Base-by-base conservation (phyloP, 768 basidiomycete species). In the Kwoniella sp. region DNA sequence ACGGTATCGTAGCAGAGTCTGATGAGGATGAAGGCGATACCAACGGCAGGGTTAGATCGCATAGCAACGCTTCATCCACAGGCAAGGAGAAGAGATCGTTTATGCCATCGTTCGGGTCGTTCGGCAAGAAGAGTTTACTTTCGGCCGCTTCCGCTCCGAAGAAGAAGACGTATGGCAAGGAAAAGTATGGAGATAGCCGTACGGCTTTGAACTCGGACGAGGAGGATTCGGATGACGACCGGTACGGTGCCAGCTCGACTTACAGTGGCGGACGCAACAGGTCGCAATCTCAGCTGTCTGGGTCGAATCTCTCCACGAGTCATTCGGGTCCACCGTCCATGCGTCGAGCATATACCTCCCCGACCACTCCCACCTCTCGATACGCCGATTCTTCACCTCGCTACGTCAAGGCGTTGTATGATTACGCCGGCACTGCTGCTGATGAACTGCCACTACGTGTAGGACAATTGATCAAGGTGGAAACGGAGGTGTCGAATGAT, bases 401-500 rank as follows among this genome's bases (percentile, higher is more conserved):
- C 5, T 58, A 57, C 47, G 85, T 86, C 44, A 80, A 82, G 38
- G 89, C 88, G 0, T 63, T 86, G 59, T 83, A 85, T 66, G 85
- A 87, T 70, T 92, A 89, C 71, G 73, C 76, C 0, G 87, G 83
- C 2, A 51, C 52, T 7, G 83, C 83, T 2, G 76, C 81, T 1
- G 89, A 91, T 60, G 90, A 93, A 71, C 77, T 95, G 31, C 80
- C 80, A 36, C 85, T 93, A 76, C 79, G 76, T 51, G 76, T 79
- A 4, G 90, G 89, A 0, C 84, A 85, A 33, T 82, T 88, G 60
- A 85, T 95, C 50, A 72, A 79, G 12, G 83, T 91, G 25, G 62
- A 88, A 25, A 83, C 83, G 28, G 88, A 92, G 69, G 87, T 90
- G 0, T 77, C 89, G 28, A 86, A 88, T 56, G 89, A 83, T 54